These are phyloP conservation scores for Nidula niveotomentosa DNA, from an alignment of 1,284 basidiomycete species.

Conservation along the genomic window DNA sequence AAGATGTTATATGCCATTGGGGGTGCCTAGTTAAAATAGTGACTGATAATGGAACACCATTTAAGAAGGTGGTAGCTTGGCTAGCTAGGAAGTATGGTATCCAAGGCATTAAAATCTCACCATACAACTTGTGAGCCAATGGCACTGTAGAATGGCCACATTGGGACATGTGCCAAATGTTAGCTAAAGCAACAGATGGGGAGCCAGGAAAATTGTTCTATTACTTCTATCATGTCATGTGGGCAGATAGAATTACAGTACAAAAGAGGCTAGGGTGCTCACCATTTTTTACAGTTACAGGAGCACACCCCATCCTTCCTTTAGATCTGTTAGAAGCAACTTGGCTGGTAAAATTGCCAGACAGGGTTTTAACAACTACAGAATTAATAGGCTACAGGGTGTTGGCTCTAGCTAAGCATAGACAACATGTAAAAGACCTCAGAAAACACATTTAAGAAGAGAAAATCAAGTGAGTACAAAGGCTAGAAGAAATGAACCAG, in stretches of 20 bases:
- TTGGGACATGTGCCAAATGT: conserved; percentile 13
- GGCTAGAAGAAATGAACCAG: not conserved
- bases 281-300: conserved; percentile 18
- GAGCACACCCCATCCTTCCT: conserved; percentile 24
- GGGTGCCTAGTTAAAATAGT: conserved; percentile 25
- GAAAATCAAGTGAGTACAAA: not conserved
- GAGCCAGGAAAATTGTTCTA: conserved; percentile 6
- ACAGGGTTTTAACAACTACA: conserved; percentile 6
- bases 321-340: conserved; percentile 28
- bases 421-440: conserved; percentile 10
- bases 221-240: conserved; percentile 3
- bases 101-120: conserved; percentile 17
- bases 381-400: conserved; percentile 12
- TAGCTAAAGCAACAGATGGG: conserved; percentile 8
- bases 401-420: conserved; percentile 12
- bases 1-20: conserved; percentile 32
- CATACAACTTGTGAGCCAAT: conserved; percentile 24
- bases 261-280: conserved; percentile 19
- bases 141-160: conserved; percentile 23
- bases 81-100: conserved; percentile 15
- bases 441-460: not conserved
- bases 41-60: conserved; percentile 30
- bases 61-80: conserved; percentile 12
- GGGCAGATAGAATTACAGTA: conserved; percentile 20
- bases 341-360: conserved; percentile 17